Base-by-base conservation (phyloP, 768 basidiomycete species). In the Leccinum arenicola region DNA sequence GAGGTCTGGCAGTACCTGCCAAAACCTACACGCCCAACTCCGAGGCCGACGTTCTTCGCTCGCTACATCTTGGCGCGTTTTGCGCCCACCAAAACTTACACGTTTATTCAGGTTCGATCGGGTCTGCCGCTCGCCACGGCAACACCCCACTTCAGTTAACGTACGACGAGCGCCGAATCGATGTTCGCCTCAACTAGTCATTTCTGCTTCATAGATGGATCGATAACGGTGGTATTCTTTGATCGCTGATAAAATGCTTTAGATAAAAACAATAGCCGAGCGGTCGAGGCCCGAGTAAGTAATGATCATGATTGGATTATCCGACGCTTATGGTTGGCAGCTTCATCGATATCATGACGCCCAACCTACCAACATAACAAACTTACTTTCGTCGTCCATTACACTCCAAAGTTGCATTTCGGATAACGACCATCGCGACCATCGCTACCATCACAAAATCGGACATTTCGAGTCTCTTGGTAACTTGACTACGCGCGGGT, bases 371-470 rank as follows among this genome's bases (percentile, higher is more conserved):
- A 36, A 6, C n/a, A n/a, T 43, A n/a, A 43, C 40, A 43, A n/a
- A n/a, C n/a, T 40, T 40, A 17, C 36, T 40, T 40, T 43, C 40
- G n/a, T n/a, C 40, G 4, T 40, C 40, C n/a, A 43, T 43, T 43
- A 31, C n/a, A 43, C 4, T 43, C 40, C n/a, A n/a, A 43, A 19
- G 40, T n/a, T 10, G 19, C 43, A 48, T 56, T 36, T 31, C 15
- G 7, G 36, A 45, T 43, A 1, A 10, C 29, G 31, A 23, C 56
- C 67, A 8, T 27, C 27, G 27, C 23, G 23, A 23, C 23, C 23
- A 52, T 68, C 17, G 27, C 49, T 57, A 69, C 67, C 68, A 68
- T 69, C 67, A 67, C 12, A 43, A 1, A 21, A 15, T 25, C 12
- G 7, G 17, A 6, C 6, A 15, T 35, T 9, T 11, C 0, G 23